A percentile compares a stretch with the other conserved stretches of the same genome.
Evolutionary conservation across 1,284 basidiomycete species (phyloP).

Genomic region (Microbotryomycetes sp.): DNA sequence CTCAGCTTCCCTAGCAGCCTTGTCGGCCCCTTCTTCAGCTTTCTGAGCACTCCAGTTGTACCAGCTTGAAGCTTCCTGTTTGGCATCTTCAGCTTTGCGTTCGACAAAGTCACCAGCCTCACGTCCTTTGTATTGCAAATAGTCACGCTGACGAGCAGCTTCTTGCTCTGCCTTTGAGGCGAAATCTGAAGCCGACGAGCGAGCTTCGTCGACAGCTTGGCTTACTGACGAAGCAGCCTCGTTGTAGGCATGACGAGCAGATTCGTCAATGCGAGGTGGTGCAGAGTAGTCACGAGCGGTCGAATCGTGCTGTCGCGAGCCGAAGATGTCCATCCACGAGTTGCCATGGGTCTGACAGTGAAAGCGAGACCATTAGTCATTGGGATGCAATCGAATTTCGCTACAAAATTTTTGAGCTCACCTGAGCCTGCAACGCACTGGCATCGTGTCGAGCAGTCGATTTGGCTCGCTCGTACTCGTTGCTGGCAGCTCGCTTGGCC

Average conservation of each 20-base stretch:
- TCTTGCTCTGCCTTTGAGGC: neutral
- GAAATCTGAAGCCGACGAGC: neutral
- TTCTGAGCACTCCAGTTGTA: slow-evolving; percentile 17
- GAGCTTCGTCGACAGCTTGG: neutral
- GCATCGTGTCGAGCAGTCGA: neutral
- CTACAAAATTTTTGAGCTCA: too few relatives aligned
- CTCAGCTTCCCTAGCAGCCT: neutral
- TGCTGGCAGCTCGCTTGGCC: neutral
- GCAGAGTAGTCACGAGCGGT: neutral
- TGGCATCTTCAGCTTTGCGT: slow-evolving; percentile 6
- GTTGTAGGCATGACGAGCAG: neutral
- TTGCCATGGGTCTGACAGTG: too few relatives aligned
- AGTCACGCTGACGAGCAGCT: neutral
- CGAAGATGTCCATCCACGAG: neutral
- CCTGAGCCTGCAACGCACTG: neutral
- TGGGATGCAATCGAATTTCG: too few relatives aligned
- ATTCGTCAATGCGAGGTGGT: neutral
- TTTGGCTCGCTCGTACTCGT: neutral
- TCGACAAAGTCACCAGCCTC: neutral
- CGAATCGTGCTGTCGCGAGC: neutral
- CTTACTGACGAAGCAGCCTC: neutral
- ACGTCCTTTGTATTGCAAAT: neutral
- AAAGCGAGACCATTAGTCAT: too few relatives aligned
- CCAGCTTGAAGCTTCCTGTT: slow-evolving; percentile 20
- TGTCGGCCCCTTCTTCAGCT: slow-evolving; percentile 12